Conservation (phyloP, 2,329 filamentous ascomycete genomes). For the Aspergillus quadricinctus region DNA sequence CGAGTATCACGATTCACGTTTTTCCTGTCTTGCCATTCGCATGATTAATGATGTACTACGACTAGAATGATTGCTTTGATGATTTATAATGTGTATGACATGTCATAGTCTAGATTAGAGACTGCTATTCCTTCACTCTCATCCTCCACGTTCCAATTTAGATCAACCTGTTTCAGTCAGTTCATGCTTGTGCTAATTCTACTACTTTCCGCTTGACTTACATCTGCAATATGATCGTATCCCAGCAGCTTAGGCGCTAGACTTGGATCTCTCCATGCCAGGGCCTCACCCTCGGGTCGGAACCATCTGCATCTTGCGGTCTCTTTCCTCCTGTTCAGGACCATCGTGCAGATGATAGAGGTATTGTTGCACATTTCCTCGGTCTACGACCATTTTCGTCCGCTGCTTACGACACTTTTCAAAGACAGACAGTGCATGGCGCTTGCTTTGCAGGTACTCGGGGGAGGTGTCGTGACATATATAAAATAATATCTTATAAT, state of each 20-base stretch:
- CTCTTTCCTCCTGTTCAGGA: no score
- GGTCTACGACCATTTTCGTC: conserved; percentile 56
- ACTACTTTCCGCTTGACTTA: conserved; percentile 13
- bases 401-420: conserved; percentile 55
- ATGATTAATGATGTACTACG: background rate
- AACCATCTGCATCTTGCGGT: conserved; percentile 17
- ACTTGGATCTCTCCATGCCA: conserved; percentile 41
- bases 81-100: background rate
- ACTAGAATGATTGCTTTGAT: background rate
- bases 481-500: no score
- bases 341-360: conserved; percentile 61
- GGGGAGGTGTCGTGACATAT: no score
- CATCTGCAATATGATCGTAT: conserved; percentile 38
- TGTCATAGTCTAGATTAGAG: background rate
- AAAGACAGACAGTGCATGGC: conserved; percentile 42
- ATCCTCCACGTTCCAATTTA: conserved; percentile 2
- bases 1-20: background rate
- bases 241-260: conserved; percentile 36
- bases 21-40: background rate
- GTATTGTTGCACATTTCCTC: conserved; percentile 59
- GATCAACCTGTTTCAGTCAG: conserved; percentile 8
- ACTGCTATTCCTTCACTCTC: background rate
- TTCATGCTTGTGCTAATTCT: background rate
- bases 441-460: conserved; percentile 29
- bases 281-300: conserved; percentile 38